phyloP scores from a whole-genome alignment of 2,329 filamentous ascomycete genomes.

The Beauveria sp. region DNA sequence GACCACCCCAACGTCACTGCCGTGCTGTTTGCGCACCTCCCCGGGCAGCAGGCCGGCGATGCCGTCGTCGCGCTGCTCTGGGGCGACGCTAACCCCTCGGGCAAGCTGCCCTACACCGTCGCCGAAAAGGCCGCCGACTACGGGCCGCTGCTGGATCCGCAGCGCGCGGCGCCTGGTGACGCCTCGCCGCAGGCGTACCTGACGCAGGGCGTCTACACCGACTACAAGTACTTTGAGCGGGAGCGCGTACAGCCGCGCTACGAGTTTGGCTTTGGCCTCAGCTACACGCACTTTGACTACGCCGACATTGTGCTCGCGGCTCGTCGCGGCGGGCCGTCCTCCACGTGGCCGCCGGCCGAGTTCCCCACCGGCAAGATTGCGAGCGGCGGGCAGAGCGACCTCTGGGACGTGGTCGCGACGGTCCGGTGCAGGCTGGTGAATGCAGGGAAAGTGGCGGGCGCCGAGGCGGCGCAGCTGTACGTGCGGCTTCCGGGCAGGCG shows the following conservation, averaged over 20 bases:
- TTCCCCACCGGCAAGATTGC: slow-evolving; percentile 32
- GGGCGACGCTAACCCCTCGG: slow-evolving; percentile 47
- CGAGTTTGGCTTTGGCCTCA: slow-evolving; percentile 49
- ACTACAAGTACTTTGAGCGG: slow-evolving; percentile 48
- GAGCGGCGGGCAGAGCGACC: slow-evolving; percentile 37
- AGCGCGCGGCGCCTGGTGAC: slow-evolving; percentile 33
- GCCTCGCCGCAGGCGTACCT: slow-evolving; percentile 43
- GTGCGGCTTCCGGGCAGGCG: slow-evolving; percentile 40
- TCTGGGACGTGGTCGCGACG: slow-evolving; percentile 38
- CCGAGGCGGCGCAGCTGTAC: slow-evolving; percentile 43
- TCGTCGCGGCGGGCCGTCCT: slow-evolving; percentile 7
- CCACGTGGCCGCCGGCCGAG: slow-evolving; percentile 18
- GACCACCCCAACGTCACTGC: slow-evolving; percentile 58
- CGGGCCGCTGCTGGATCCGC: slow-evolving; percentile 33
- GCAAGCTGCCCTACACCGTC: slow-evolving; percentile 54
- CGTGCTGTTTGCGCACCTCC: slow-evolving; percentile 55
- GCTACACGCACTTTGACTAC: slow-evolving; percentile 47
- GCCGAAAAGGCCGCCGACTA: slow-evolving; percentile 51
- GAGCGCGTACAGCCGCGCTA: slow-evolving; percentile 40
- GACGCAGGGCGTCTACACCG: slow-evolving; percentile 42
- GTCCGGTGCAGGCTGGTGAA: slow-evolving; percentile 35
- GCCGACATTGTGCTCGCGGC: slow-evolving; percentile 32
- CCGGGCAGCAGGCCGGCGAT: slow-evolving; percentile 54
- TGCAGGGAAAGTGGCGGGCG: slow-evolving; percentile 32
- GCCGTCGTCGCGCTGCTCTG: slow-evolving; percentile 50